Percentiles rank a stretch among this genome's conserved stretches.
phyloP scores from a whole-genome alignment of 768 basidiomycete genomes.

The Pilatotrama ljubarskyi region DNA sequence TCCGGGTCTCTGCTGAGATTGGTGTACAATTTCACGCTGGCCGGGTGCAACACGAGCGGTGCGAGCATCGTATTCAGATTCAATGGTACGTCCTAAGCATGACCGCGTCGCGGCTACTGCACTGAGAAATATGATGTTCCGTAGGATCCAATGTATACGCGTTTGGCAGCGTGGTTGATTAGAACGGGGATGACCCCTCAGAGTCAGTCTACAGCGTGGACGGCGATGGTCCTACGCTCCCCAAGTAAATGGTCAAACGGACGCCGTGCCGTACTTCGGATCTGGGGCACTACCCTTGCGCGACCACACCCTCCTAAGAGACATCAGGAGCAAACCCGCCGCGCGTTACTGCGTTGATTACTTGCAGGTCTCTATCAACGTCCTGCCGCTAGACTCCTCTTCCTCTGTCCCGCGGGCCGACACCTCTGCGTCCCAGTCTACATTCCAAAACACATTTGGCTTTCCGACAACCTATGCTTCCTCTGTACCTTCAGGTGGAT shows the following conservation, averaged over 20 bases:
- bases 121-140: neutral
- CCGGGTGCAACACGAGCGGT: neutral
- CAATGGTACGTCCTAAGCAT: too few species aligned
- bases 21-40: neutral
- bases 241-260: neutral
- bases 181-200: neutral
- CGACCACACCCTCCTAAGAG: neutral
- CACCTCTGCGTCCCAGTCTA: neutral
- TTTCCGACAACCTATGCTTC: neutral
- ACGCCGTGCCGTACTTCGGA: neutral
- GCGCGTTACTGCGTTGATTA: slow-evolving; percentile 3
- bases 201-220: slow-evolving; percentile 7
- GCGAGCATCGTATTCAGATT: neutral
- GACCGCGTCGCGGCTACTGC: neutral
- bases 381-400: neutral
- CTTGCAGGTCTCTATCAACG: neutral
- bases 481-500: neutral
- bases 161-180: neutral
- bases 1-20: neutral
- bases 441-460: neutral
- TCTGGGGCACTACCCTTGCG: neutral
- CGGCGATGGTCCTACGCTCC: neutral
- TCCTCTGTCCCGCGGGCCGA: too few species aligned
- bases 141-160: neutral
- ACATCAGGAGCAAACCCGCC: neutral